Evolutionary conservation across 768 basidiomycete genomes (phyloP), one percentile per base, ranked within the genome.

Genomic region (Lanmaoa pseudosensibilis): DNA sequence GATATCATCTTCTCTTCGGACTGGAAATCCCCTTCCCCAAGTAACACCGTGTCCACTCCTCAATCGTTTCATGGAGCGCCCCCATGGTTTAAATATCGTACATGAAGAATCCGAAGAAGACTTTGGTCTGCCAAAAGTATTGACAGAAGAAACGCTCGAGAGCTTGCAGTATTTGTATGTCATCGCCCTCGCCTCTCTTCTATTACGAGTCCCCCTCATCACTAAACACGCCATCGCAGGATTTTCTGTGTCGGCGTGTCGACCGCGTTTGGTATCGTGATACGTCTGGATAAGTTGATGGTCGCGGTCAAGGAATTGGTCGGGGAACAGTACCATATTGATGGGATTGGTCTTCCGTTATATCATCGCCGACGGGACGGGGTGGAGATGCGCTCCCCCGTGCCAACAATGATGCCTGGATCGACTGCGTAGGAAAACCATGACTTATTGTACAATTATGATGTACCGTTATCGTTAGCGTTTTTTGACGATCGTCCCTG

Each of bases 311-410:
- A 94, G 68, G 90, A 93, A 70, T 75, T 94, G 44, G 89, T 94
- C 1, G 92, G 92, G 2, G 92, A 94, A 68, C 87, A 90, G 61
- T 92, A 88, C 67, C 88, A 92, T 66, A 88, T 93, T n/a, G 81
- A 86, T 55, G 88, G 88, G 0, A 71, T 89, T 16, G 85, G 81
- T 36, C 59, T 52, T 52, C 67, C 60, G 19, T 19, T 60, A 46
- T 54, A 73, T 55, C 61, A 54, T 55, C 59, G 49, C 50, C 64
- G 64, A 50, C 55, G 43, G 53, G 52, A 27, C 0, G 71, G 69
- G 12, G 62, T 71, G 30, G 74, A 74, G 25, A 58, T 73, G 63
- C 64, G 65, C 19, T 67, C 73, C 23, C 72, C 73, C 3, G 40
- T 51, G 18, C 15, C 25, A 2, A 55, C 52, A 2, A 33, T 25